A percentile compares a stretch with the other conserved stretches of the same genome.
These are phyloP conservation scores for Jaapia argillacea DNA, from an alignment of 768 basidiomycete genomes.

Conservation along the genomic window DNA sequence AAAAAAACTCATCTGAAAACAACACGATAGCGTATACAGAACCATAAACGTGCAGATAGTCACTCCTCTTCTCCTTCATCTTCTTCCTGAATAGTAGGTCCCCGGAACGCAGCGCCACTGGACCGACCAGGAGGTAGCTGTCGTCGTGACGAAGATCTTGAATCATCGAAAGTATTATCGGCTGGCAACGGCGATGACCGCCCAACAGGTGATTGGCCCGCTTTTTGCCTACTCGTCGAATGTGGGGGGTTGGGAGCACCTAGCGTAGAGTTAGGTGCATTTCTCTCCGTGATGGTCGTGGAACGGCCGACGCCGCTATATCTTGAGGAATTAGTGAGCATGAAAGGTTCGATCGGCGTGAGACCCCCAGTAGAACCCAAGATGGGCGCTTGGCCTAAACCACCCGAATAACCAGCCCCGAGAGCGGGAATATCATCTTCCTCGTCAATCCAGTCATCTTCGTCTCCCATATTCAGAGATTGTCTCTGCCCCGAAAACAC, in stretches of 20 bases:
- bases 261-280: no score
- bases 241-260: no score
- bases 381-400: constrained; percentile 55
- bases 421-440: constrained; percentile 60
- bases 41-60: background rate
- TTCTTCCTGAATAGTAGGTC: constrained; percentile 71
- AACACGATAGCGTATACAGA: background rate
- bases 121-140: constrained; percentile 59
- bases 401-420: constrained; percentile 51
- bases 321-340: no score
- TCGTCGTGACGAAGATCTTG: constrained; percentile 26
- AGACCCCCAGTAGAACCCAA: no score
- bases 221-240: constrained; percentile 31
- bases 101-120: constrained; percentile 52
- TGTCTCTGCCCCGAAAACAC: constrained; percentile 72
- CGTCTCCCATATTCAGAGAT: constrained; percentile 54
- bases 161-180: constrained; percentile 22
- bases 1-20: background rate
- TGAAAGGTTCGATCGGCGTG: no score
- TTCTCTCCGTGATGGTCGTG: no score
- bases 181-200: constrained; percentile 49
- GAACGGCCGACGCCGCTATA: no score
- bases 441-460: constrained; percentile 85
- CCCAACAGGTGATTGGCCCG: constrained; percentile 50
- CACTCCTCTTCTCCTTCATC: constrained; percentile 75